Base-by-base conservation (phyloP, 1,284 basidiomycete genomes). In the Afroboletus lepidellus region DNA sequence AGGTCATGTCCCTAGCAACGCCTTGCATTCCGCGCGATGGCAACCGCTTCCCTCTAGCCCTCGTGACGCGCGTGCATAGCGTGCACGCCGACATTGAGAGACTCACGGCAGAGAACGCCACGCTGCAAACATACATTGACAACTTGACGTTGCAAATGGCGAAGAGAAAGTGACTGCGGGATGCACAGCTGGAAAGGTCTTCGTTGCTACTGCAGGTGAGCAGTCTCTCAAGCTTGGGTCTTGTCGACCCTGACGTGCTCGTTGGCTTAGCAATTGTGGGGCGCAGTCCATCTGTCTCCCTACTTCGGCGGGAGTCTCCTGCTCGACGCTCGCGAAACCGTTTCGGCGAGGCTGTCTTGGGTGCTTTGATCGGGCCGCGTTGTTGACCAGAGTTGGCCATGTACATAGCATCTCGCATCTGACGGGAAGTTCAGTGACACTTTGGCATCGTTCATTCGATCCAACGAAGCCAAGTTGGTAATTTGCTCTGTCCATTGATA, bases 111-210 rank as follows among this genome's bases (percentile, higher is more conserved):
- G 87, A 86, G 51, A 93, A 93, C 60, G 83, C 85, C 56, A 92
- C 85, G 5, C 71, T 93, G 50, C 90, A 93, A 66, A 87, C 86
- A 81, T 93, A 93, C 64, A 92, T 92, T 61, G 90, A 93, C 66
- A 93, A 93, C 61, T 66, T 93, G 57, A 92, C 90, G 0, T 77
- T 87, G 64, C 85, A 92, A 68, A 89, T 91, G 82, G 86, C 87
- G 25, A 88, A 84, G 65, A 74, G 85, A 57, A 77, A 85, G 67
- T 87, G 69, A 63, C 12, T 7, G 27, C 21, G 25, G 8, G 8
- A n/a, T 12, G 25, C n/a, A 20, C n/a, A 20, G 4, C 7, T 27
- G 21, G 24, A 44, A 13, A 33, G 6, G 12, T 11, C n/a, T 37
- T 6, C 3, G n/a, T 47, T 27, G 27, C 8, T 24, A 29, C 43